phyloP scores from a whole-genome alignment of 805 yeast species.

The Cyberlindnera nakhonratchasimensis region DNA sequence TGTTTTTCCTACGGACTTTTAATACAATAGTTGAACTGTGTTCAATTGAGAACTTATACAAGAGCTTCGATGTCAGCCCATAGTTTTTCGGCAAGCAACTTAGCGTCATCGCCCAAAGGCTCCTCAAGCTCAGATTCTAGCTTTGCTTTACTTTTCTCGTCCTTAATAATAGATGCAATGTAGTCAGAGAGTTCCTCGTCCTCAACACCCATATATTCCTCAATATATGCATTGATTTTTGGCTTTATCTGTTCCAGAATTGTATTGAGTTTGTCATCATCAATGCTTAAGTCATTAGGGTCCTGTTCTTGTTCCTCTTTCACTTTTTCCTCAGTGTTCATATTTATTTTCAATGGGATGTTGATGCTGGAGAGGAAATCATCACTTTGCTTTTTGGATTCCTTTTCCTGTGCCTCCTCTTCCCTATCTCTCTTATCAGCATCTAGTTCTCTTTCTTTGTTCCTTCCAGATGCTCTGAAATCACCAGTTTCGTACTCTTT shows the following conservation, averaged over 20 bases:
- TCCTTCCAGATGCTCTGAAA: slow-evolving; percentile 21
- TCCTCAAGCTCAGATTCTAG: slow-evolving; percentile 47
- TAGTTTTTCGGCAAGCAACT: slow-evolving; percentile 38
- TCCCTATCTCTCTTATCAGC: slow-evolving; percentile 39
- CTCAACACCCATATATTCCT: slow-evolving; percentile 49
- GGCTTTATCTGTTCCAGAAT: slow-evolving; percentile 29
- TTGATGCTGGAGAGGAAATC: slow-evolving; percentile 19
- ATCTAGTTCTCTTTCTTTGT: slow-evolving; percentile 38
- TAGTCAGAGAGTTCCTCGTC: slow-evolving; percentile 49
- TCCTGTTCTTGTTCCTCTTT: no score
- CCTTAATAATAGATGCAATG: slow-evolving; percentile 37
- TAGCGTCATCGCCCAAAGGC: slow-evolving; percentile 48
- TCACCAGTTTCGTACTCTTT: slow-evolving; percentile 16
- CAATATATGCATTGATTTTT: slow-evolving; percentile 42
- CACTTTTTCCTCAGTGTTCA: slow-evolving; percentile 7
- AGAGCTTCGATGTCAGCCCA: slow-evolving; percentile 27
- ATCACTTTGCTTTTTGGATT: slow-evolving; percentile 13
- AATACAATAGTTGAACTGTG: no score
- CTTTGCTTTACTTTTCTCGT: slow-evolving; percentile 30
- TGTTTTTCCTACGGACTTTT: no score
- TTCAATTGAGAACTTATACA: background rate
- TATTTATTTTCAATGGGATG: slow-evolving; percentile 18
- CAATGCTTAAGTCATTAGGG: slow-evolving; percentile 14
- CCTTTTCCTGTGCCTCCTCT: slow-evolving; percentile 31
- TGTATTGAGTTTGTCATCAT: slow-evolving; percentile 15